Evolutionary conservation across 306 rosid species (phyloP).

Genomic region (Prunus kanzakura): DNA sequence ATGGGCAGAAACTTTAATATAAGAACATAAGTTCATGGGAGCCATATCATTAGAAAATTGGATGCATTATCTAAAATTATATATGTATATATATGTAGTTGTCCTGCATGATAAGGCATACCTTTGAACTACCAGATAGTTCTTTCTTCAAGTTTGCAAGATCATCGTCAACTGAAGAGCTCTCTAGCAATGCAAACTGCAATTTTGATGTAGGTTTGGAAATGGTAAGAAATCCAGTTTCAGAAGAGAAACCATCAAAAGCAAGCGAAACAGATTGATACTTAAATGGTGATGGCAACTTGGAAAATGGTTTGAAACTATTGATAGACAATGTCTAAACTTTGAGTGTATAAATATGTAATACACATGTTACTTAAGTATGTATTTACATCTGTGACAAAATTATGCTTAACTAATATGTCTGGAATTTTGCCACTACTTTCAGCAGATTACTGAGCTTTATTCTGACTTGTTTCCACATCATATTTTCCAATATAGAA

Average conservation of each 20-base stretch:
- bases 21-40: neutral
- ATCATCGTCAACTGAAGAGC: slow-evolving; percentile 75
- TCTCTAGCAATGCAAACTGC: slow-evolving; percentile 5
- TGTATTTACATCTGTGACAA: neutral
- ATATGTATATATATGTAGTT: neutral
- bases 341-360: neutral
- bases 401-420: neutral
- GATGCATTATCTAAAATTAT: neutral
- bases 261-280: neutral
- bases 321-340: neutral
- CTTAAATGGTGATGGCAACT: neutral
- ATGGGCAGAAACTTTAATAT: neutral
- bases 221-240: neutral
- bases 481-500: neutral
- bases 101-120: slow-evolving; percentile 12
- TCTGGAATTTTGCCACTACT: neutral
- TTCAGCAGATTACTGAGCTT: neutral
- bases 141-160: slow-evolving; percentile 49
- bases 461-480: neutral
- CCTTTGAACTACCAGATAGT: slow-evolving; percentile 70
- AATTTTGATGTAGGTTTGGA: neutral
- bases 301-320: neutral
- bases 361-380: neutral
- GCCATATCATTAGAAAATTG: neutral
- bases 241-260: neutral